Conservation (phyloP, 805 yeast species). For the Metschnikowia vanudenii region DNA sequence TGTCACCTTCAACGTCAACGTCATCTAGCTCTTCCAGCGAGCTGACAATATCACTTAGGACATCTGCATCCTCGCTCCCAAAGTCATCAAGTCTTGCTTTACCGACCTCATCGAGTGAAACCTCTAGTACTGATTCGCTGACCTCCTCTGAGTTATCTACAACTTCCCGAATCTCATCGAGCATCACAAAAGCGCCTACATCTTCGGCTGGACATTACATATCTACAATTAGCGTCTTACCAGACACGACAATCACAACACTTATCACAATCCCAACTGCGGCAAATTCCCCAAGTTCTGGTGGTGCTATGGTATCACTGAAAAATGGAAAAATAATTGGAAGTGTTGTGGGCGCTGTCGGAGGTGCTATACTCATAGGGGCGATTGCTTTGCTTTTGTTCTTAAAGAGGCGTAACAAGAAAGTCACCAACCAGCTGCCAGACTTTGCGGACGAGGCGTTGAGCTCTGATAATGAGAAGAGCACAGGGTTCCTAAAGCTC, state of each 20-base stretch:
- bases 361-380: conserved; percentile 44
- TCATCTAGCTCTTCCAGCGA: neutral
- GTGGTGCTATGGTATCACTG: conserved; percentile 10
- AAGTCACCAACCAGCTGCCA: conserved; percentile 41
- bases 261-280: conserved; percentile 39
- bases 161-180: neutral
- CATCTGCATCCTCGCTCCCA: neutral
- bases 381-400: conserved; percentile 36
- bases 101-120: conserved; percentile 6
- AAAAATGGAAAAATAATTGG: conserved; percentile 37
- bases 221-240: conserved; percentile 23
- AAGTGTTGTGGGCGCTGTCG: conserved; percentile 46
- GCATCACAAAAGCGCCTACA: conserved; percentile 9
- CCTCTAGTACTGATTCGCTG: neutral
- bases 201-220: conserved; percentile 10
- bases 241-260: conserved; percentile 42
- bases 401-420: conserved; percentile 31
- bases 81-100: neutral
- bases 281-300: conserved; percentile 15
- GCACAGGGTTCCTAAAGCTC: conserved; percentile 29
- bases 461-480: conserved; percentile 21
- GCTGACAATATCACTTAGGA: neutral
- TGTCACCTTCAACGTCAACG: neutral
- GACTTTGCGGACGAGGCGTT: conserved; percentile 39
- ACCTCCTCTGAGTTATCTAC: neutral